Evolutionary conservation across 1,284 basidiomycete species (phyloP).

Genomic region (Golubevia pallescens): DNA sequence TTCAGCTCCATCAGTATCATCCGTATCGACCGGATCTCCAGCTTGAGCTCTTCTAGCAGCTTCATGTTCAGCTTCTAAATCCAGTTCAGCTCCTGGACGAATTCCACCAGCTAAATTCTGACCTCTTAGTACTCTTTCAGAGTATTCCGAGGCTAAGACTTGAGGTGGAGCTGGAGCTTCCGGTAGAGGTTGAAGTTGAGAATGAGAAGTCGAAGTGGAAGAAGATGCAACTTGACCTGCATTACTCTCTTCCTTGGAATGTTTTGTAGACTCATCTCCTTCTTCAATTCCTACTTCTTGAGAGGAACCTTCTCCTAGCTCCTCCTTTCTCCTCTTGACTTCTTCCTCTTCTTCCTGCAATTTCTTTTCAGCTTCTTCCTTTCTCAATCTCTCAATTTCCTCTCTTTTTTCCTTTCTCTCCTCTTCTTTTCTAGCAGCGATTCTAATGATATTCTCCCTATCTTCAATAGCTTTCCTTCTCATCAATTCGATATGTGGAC

Average conservation of each 20-base stretch:
- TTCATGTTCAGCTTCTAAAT: not conserved
- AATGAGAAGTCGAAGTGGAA: not conserved
- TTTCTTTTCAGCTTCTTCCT: not conserved
- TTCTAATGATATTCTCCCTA: slow-evolving; percentile 14
- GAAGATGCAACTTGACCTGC: not conserved
- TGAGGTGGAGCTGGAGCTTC: not conserved
- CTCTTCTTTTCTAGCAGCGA: slow-evolving; percentile 9
- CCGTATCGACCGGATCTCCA: not conserved
- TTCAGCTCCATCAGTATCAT: not conserved
- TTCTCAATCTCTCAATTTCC: not conserved
- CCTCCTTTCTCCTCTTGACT: too few relatives aligned
- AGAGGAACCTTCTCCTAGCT: too few relatives aligned
- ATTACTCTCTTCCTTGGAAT: too few relatives aligned
- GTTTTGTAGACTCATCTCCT: too few relatives aligned
- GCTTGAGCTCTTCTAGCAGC: not conserved
- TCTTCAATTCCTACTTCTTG: not conserved
- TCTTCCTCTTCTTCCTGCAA: too few relatives aligned
- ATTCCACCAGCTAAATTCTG: not conserved
- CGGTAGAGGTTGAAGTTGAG: not conserved
- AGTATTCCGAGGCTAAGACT: not conserved
- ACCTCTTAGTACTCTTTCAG: not conserved
- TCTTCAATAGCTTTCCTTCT: slow-evolving; percentile 33
- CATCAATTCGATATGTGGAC: slow-evolving; percentile 34
- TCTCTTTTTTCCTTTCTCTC: slow-evolving; percentile 8
- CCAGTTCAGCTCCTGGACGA: not conserved